Evolutionary conservation across 257 asterid genomes (phyloP).

Genomic region (Nicotiana noctiflora): DNA sequence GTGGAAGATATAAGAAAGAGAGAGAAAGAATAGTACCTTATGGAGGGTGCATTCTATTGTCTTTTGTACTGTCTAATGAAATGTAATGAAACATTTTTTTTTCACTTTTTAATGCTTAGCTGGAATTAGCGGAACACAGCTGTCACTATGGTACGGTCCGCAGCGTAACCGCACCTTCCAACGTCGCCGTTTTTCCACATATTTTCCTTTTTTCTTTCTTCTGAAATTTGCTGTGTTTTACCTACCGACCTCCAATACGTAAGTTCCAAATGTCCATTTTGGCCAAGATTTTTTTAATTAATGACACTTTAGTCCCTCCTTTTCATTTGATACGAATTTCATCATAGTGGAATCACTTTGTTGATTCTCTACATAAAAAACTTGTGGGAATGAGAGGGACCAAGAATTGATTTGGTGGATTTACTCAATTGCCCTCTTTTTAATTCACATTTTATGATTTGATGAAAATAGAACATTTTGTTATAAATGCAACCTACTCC

Average conservation of each 20-base stretch:
- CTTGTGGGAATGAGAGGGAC: background rate
- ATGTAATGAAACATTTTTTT: background rate
- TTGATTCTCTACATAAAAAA: conserved; percentile 5
- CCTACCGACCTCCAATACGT: conserved; percentile 3
- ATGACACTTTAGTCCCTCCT: conserved; percentile 14
- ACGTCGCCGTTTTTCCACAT: conserved; percentile 41
- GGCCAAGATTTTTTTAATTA: background rate
- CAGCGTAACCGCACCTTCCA: conserved; percentile 28
- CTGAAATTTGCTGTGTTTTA: conserved; percentile 7
- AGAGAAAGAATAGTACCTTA: conserved; percentile 13
- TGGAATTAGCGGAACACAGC: conserved; percentile 64
- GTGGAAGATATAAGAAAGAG: background rate
- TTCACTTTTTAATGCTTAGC: conserved; percentile 40
- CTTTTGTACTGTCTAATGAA: background rate
- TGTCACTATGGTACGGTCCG: conserved; percentile 44
- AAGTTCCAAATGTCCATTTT: conserved; percentile 17
- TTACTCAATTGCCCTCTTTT: background rate
- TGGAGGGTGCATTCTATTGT: background rate
- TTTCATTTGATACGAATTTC: background rate
- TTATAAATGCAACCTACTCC: background rate
- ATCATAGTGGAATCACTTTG: conserved; percentile 7
- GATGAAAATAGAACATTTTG: background rate
- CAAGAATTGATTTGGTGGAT: background rate
- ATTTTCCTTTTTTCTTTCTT: background rate
- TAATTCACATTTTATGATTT: no score